Conservation (phyloP, 2,329 filamentous ascomycete genomes). For the Exophiala aquamarina region DNA sequence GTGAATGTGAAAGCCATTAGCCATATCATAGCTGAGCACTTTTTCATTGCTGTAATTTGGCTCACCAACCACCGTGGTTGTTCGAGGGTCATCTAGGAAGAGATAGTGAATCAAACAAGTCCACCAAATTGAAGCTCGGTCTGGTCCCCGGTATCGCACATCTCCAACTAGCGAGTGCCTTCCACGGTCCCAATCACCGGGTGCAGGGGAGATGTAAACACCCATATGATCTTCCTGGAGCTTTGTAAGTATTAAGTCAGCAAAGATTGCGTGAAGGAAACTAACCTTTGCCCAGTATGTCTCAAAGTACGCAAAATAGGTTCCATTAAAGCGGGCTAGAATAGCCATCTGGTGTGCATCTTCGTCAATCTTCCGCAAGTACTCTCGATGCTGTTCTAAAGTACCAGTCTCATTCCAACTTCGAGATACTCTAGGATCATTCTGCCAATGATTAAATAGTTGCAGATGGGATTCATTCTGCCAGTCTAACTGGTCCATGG, state of each 20-base stretch:
- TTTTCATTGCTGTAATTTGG: slow-evolving; percentile 70
- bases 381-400: slow-evolving; percentile 70
- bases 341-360: slow-evolving; percentile 72
- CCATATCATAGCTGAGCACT: slow-evolving; percentile 72
- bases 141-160: slow-evolving; percentile 53
- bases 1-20: slow-evolving; percentile 70
- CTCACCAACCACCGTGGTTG: slow-evolving; percentile 58
- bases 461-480: slow-evolving; percentile 62
- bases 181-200: slow-evolving; percentile 58
- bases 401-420: slow-evolving; percentile 80
- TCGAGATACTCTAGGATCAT: slow-evolving; percentile 75
- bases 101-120: slow-evolving; percentile 59
- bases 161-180: slow-evolving; percentile 62
- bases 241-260: neutral
- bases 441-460: slow-evolving; percentile 79
- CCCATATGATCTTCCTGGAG: slow-evolving; percentile 60
- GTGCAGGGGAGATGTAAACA: slow-evolving; percentile 51
- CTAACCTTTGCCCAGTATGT: slow-evolving; percentile 72
- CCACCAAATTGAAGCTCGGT: slow-evolving; percentile 60
- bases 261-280: slow-evolving; percentile 4
- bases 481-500: slow-evolving; percentile 72
- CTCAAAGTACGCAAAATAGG: slow-evolving; percentile 75
- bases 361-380: slow-evolving; percentile 66
- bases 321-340: slow-evolving; percentile 69
- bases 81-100: slow-evolving; percentile 60